phyloP scores from a whole-genome alignment of 768 basidiomycete species.

The Termitomyces sp. region DNA sequence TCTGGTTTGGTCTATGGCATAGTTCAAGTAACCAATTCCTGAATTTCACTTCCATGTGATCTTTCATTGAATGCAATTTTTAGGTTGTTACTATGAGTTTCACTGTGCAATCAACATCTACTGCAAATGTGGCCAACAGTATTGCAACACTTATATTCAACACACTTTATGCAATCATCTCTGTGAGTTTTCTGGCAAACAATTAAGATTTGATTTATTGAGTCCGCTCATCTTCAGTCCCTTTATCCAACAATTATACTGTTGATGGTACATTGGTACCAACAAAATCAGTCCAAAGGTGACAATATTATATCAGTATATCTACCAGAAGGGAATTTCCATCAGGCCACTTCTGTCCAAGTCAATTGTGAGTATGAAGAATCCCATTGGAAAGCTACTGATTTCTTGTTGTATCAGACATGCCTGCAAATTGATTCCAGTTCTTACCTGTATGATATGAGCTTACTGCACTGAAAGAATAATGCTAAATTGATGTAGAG shows the following conservation, averaged over 20 bases:
- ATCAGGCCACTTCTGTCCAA: neutral
- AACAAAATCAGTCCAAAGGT: neutral
- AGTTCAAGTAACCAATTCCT: neutral
- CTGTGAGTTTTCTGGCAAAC: neutral
- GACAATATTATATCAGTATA: neutral
- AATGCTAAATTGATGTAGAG: too few species aligned
- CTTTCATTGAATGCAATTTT: neutral
- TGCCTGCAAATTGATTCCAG: neutral
- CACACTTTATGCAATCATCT: neutral
- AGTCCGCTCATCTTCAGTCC: neutral
- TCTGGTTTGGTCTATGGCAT: neutral
- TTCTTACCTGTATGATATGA: too few species aligned
- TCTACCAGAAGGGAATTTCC: neutral
- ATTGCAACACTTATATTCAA: neutral
- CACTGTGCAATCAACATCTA: neutral
- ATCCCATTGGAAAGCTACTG: neutral
- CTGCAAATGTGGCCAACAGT: neutral
- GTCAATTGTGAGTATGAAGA: neutral
- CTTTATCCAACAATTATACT: neutral
- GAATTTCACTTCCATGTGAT: neutral
- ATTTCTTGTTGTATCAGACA: neutral
- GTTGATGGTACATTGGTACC: neutral
- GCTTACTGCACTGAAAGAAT: too few species aligned
- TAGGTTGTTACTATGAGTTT: neutral
- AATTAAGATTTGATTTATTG: neutral